phyloP scores from a whole-genome alignment of 2,329 filamentous ascomycete genomes.

The Aureobasidium pullulans region DNA sequence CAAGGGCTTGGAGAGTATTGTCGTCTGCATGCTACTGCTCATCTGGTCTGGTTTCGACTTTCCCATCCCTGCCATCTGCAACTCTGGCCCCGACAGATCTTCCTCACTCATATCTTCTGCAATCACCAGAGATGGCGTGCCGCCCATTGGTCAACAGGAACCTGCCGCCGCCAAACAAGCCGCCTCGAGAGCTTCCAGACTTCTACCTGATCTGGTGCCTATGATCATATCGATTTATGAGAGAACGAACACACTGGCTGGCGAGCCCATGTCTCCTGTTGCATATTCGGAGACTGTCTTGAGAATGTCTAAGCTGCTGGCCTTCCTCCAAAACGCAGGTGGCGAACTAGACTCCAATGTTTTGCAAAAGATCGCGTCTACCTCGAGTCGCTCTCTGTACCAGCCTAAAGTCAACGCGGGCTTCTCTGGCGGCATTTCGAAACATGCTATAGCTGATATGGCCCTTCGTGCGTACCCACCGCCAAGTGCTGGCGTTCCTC shows the following conservation, averaged over 20 bases:
- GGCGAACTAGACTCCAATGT: constrained; percentile 56
- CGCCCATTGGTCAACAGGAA: constrained; percentile 14
- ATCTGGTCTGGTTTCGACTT: constrained; percentile 82
- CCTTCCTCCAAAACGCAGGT: constrained; percentile 57
- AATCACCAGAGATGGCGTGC: constrained; percentile 9
- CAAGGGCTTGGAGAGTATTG: constrained; percentile 82
- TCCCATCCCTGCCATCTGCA: constrained; percentile 36
- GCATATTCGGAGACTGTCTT: constrained; percentile 67
- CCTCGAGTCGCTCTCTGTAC: constrained; percentile 12
- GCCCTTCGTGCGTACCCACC: constrained; percentile 64
- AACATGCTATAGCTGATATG: constrained; percentile 51
- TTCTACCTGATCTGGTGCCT: constrained; percentile 68
- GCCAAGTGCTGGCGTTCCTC: constrained; percentile 55
- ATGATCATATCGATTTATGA: constrained; percentile 68
- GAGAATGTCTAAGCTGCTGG: constrained; percentile 62
- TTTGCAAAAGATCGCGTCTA: constrained; percentile 38
- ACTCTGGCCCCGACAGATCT: constrained; percentile 23
- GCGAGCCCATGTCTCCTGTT: constrained; percentile 63
- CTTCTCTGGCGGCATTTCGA: constrained; percentile 11
- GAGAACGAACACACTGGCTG: constrained; percentile 53
- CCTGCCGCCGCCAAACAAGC: constrained; percentile 22
- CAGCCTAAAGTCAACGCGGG: constrained; percentile 8
- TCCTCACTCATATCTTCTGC: constrained; percentile 1
- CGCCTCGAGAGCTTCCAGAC: constrained; percentile 42
- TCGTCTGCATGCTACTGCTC: constrained; percentile 74